phyloP scores from a whole-genome alignment of 2,329 filamentous ascomycete genomes.

The Scedosporium aurantiacum region DNA sequence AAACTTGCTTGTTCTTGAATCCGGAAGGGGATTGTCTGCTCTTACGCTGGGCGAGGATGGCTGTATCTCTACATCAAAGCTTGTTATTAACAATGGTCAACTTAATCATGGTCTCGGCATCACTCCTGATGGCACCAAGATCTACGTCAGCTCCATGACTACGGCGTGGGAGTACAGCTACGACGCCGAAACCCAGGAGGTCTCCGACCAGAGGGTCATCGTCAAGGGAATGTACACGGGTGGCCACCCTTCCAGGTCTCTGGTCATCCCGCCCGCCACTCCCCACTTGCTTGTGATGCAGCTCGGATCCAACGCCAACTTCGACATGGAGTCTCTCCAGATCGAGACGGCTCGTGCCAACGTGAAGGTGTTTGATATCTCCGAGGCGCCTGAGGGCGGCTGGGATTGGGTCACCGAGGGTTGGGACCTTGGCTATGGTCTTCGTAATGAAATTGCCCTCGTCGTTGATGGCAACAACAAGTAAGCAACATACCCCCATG shows the following conservation, averaged over 20 bases:
- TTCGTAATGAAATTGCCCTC: slow-evolving; percentile 54
- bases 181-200: slow-evolving; percentile 34
- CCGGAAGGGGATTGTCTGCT: slow-evolving; percentile 24
- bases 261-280: slow-evolving; percentile 23
- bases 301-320: slow-evolving; percentile 26
- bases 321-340: slow-evolving; percentile 23
- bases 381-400: slow-evolving; percentile 21
- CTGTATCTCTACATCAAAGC: slow-evolving; percentile 26
- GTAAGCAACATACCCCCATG: slow-evolving; percentile 2
- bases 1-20: slow-evolving; percentile 26
- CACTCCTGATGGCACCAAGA: slow-evolving; percentile 25
- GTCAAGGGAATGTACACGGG: slow-evolving; percentile 27
- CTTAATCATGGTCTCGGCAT: slow-evolving; percentile 30
- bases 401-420: slow-evolving; percentile 28
- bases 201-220: slow-evolving; percentile 29
- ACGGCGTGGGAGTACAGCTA: slow-evolving; percentile 47
- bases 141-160: slow-evolving; percentile 27
- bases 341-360: slow-evolving; percentile 24
- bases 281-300: slow-evolving; percentile 27
- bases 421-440: slow-evolving; percentile 27
- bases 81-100: slow-evolving; percentile 22
- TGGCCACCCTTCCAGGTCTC: slow-evolving; percentile 26
- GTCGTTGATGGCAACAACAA: slow-evolving; percentile 31
- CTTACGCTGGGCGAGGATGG: slow-evolving; percentile 28
- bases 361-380: slow-evolving; percentile 31